Base-by-base conservation (phyloP, 805 yeast genomes). In the Yarrowia alimentaria region DNA sequence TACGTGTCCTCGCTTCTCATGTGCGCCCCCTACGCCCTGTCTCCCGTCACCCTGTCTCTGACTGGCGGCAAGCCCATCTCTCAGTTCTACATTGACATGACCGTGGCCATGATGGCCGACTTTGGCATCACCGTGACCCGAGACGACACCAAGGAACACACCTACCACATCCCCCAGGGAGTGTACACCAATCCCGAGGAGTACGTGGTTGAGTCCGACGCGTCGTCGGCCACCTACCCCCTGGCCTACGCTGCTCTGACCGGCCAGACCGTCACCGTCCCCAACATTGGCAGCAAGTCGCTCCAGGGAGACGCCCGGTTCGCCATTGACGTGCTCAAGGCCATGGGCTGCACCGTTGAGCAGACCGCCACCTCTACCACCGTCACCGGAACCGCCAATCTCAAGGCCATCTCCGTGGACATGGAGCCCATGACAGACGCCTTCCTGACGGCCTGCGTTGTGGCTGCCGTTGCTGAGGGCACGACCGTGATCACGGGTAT, bases 371-470 rank as follows among this genome's bases (percentile, higher is more conserved):
- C 85, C 1, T 81, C 94, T 2, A 93, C 99, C 0, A 89, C 97
- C 0, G 98, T 93, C 7, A 79, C 83, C 32, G 72, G 84, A 14
- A 68, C 68, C 29, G 94, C 94, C 12, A 54, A 67, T 0, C 73
- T 93, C 57, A 77, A 74, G 60, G 86, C 95, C 6, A 71, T 93
- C 56, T 72, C 80, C 10, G 83, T 93, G 52, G 97, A 93, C 64
- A 93, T 93, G 99, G 99, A 93, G 69, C 98, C 99, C 51, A 93
- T 93, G 99, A 93, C 99, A 0, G 99, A 93, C 68, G 99, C 99
- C 0, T 93, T 93, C 65, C 73, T 93, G 61, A 93, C 99, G 12
- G 99, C 99, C 0, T 79, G 94, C 50, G 97, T 93, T 10, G 94
- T 89, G 14, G 99, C 98, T 25, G 96, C 99, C n/a, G 77, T 85